Conservation (phyloP, 345 rosid species). For the Carallia brachiata region DNA sequence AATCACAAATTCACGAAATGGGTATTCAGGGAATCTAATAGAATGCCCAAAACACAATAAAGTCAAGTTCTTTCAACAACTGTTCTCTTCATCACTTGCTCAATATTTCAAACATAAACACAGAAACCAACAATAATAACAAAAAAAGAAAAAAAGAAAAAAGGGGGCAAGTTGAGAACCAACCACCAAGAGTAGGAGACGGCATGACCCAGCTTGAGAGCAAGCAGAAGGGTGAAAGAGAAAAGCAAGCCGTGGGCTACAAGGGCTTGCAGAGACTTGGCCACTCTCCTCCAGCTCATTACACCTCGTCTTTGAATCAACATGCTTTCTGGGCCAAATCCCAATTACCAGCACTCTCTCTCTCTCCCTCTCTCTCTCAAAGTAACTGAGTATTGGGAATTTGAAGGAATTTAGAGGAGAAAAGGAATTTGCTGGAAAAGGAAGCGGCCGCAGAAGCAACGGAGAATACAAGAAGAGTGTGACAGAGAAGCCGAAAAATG, state of each 20-base stretch:
- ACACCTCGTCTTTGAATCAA: constrained; percentile 46
- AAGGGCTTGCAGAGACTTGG: constrained; percentile 60
- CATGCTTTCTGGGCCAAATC: constrained; percentile 22
- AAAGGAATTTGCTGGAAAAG: not conserved
- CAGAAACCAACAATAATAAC: not conserved
- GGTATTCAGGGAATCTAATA: constrained; percentile 6
- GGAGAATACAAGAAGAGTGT: constrained; percentile 22
- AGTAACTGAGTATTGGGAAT: not conserved
- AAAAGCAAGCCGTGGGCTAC: constrained; percentile 68
- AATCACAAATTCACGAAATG: constrained; percentile 5
- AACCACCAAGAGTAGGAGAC: constrained; percentile 75
- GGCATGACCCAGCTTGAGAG: constrained; percentile 65
- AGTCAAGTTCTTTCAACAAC: not conserved
- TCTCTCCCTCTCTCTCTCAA: not conserved
- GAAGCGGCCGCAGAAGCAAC: constrained; percentile 1
- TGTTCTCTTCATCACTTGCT: not conserved
- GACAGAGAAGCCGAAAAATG: constrained; percentile 2
- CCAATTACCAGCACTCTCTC: not conserved
- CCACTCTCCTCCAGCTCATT: constrained; percentile 81
- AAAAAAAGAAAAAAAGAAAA: not conserved
- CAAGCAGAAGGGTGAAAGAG: constrained; percentile 74
- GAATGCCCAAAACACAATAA: constrained; percentile 7
- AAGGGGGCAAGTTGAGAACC: constrained; percentile 20
- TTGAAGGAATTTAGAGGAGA: too few species aligned
- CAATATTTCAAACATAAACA: constrained; percentile 4